Evolutionary conservation across 306 rosid genomes (phyloP), one percentile per base, ranked within the genome.

Genomic region (Prunus padus): DNA sequence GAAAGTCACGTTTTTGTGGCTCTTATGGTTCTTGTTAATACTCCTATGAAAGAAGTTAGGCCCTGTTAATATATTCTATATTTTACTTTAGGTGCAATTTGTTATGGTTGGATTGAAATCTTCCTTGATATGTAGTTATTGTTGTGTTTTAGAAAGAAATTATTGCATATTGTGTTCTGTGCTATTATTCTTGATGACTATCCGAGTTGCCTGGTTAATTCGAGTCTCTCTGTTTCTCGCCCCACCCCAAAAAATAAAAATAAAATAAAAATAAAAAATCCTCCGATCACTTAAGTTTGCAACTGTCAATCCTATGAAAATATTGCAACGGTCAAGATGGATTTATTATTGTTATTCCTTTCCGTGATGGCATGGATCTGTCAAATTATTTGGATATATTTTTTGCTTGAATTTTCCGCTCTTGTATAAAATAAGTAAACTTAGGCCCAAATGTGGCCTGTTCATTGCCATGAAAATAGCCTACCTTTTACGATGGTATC

Each of bases 381-480:
- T 76, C 7, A 13, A 51, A 3, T 28, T 15, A 61, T 62, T 30
- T 74, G 46, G 47, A 23, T 26, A 80, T 42, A 40, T 20, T 52
- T 56, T 20, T 45, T 13, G 20, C n/a, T 42, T 11, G 9, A 46
- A 33, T 40, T n/a, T 74, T 40, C 9, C 28, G 12, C 54, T 20
- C 14, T 60, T 19, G 14, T 64, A 20, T 64, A 64, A 13, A 11
- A 5, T 28, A 61, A 61, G 66, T 19, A 55, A 74, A 20, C 33
- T 55, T 12, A 23, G 19, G 70, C 20, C 72, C 63, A 46, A 65
- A n/a, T 65, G 9, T 8, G 25, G 65, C 33, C 47, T 31, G 75
- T 62, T 79, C 65, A 45, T 25, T 60, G 65, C 76, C 60, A 28
- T 26, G 37, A 37, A 22, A 16, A 49, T 60, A 37, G 46, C 44